Base-by-base conservation (phyloP, 306 rosid genomes). In the Quercus dentata region DNA sequence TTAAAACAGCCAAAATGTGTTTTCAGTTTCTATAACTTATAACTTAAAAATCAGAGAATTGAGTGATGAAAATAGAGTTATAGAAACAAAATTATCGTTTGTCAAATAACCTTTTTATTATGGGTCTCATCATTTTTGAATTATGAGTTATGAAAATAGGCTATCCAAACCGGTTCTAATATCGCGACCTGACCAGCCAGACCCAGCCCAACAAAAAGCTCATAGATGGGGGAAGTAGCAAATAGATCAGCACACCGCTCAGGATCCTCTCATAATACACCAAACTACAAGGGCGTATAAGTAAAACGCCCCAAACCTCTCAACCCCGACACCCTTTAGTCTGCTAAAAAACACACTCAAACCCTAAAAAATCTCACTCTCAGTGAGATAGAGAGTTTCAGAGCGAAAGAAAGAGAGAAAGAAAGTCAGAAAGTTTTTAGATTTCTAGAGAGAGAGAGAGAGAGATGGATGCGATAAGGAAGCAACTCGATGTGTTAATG, bases 401-500 rank as follows among this genome's bases (percentile, higher is more conserved):
- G 65, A 28, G 62, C 9, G 18, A 61, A 62, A 54, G 80, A 28
- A 30, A 41, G 35, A n/a, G 75, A 19, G 61, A 76, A 59, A 28
- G 73, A 51, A 61, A 38, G 81, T 76, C 38, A 69, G 73, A 25
- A 56, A 49, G 54, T 1, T 49, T 49, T 3, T 49, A 49, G 54
- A 49, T 49, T 49, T 49, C 27, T 28, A n/a, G n/a, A n/a, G n/a
- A 35, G 31, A 5, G 44, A 68, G 38, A 57, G 31, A 8, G 21
- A 46, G 68, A 73, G 46, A 96, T 96, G 99, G 99, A 96, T 68
- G 98, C 99, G 21, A 82, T 96, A 61, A 90, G 99, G 85, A 96
- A 90, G 90, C 99, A 96, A 88, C 96, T 96, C 28, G 99, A 96
- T 84, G 94, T 90, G 88, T 82, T 96, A 49, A 96, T 96, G 99